phyloP scores from a whole-genome alignment of 2,329 filamentous ascomycete species.

The Colletotrichum sp. region DNA sequence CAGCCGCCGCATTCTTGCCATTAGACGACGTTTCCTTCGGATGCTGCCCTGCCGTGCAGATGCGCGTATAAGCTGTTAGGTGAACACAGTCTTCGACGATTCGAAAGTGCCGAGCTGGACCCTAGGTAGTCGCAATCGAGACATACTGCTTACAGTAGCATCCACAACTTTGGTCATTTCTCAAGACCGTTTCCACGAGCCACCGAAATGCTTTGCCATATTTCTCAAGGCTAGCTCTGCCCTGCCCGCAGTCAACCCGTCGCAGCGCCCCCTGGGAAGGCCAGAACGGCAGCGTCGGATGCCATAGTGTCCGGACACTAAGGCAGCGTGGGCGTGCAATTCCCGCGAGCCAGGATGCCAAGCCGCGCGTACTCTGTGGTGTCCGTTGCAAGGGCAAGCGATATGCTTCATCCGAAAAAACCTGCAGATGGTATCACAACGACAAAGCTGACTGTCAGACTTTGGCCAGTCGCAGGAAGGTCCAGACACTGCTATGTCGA shows the following conservation, averaged over 20 bases:
- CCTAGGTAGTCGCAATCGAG: not conserved
- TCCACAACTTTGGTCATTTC: not conserved
- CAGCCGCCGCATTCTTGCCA: not conserved
- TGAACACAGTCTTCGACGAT: not conserved
- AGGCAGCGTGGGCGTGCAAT: not conserved
- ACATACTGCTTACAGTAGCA: not conserved
- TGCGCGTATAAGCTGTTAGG: not conserved
- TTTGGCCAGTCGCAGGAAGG: not conserved
- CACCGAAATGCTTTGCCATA: not conserved
- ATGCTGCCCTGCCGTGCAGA: not conserved
- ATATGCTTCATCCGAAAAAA: not conserved
- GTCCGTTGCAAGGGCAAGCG: not conserved
- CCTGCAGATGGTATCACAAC: not conserved
- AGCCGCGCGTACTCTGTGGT: conserved; percentile 1
- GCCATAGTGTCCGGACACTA: not conserved
- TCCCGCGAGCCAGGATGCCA: not conserved
- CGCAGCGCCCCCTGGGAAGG: not conserved
- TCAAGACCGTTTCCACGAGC: not conserved
- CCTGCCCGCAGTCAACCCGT: not conserved
- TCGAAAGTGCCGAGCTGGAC: not conserved
- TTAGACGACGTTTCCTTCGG: not conserved
- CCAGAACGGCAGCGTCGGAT: conserved; percentile 4
- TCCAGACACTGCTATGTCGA: not conserved
- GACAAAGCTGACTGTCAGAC: not conserved
- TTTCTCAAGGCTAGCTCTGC: not conserved